These are phyloP conservation scores for Haematococcus sp. DNA, from an alignment of 139 green algal genomes.

Conservation along the genomic window DNA sequence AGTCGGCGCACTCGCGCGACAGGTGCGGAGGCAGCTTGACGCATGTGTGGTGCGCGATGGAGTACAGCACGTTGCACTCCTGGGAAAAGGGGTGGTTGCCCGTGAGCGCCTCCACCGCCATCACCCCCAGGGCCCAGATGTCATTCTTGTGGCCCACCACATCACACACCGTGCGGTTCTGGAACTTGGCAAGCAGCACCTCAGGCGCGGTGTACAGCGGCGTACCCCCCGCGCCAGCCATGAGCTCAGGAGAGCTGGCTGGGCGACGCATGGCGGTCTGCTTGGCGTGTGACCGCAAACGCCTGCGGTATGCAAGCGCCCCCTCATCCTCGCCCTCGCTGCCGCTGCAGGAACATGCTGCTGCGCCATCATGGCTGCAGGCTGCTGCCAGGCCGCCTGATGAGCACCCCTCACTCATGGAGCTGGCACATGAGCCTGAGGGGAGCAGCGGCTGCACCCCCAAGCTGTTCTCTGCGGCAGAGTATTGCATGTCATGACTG, in stretches of 20 bases:
- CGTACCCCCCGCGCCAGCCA: conserved; percentile 37
- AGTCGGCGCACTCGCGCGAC: no score
- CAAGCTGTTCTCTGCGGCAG: neutral
- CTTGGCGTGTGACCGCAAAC: neutral
- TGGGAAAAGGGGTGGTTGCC: conserved; percentile 46
- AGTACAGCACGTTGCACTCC: no score
- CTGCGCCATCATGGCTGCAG: no score
- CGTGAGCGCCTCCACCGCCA: conserved; percentile 40
- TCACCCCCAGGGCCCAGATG: conserved; percentile 50
- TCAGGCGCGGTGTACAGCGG: conserved; percentile 52
- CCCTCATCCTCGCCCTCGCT: neutral
- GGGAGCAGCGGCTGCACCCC: neutral
- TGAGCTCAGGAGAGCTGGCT: conserved; percentile 2
- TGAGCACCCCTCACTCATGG: neutral
- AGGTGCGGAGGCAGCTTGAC: no score
- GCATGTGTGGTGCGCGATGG: no score
- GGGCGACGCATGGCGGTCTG: conserved; percentile 1
- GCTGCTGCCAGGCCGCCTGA: no score
- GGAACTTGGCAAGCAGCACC: conserved; percentile 45
- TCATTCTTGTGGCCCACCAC: conserved; percentile 47
- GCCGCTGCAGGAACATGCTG: no score
- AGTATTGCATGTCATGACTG: neutral
- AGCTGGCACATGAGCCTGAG: conserved; percentile 1
- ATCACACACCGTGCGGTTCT: conserved; percentile 25
- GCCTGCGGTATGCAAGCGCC: neutral